phyloP scores from a whole-genome alignment of 2,329 filamentous ascomycete genomes.

The Lachnellula arida region DNA sequence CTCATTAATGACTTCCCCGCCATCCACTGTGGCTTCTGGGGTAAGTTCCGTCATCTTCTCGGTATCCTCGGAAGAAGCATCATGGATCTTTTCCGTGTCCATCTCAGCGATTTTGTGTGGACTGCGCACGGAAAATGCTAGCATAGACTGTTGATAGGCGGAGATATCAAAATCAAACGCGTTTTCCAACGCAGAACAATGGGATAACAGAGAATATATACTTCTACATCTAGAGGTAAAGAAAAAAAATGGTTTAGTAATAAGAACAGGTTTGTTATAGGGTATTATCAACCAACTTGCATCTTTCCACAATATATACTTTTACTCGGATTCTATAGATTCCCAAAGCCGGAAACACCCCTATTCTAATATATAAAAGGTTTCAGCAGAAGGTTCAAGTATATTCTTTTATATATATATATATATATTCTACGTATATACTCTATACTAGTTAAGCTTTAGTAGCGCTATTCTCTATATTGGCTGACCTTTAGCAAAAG shows the following conservation, averaged over 20 bases:
- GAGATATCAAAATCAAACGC: neutral
- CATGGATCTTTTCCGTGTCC: conserved; percentile 12
- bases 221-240: neutral
- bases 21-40: conserved; percentile 14
- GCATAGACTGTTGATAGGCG: neutral
- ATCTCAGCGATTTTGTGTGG: neutral
- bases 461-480: no score
- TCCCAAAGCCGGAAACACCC: no score
- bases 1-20: conserved; percentile 18
- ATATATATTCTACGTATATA: no score
- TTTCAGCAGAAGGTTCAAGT: no score
- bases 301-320: no score
- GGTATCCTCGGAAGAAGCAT: conserved; percentile 13
- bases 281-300: no score
- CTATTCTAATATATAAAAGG: no score
- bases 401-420: no score
- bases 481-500: no score
- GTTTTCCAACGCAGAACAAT: no score
- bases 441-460: no score
- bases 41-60: conserved; percentile 13
- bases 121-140: neutral
- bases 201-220: neutral
- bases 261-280: neutral
- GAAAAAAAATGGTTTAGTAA: neutral
- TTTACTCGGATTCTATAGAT: no score